Conservation (phyloP, 805 yeast genomes). For the Vanderwaltozyma polyspora region DNA sequence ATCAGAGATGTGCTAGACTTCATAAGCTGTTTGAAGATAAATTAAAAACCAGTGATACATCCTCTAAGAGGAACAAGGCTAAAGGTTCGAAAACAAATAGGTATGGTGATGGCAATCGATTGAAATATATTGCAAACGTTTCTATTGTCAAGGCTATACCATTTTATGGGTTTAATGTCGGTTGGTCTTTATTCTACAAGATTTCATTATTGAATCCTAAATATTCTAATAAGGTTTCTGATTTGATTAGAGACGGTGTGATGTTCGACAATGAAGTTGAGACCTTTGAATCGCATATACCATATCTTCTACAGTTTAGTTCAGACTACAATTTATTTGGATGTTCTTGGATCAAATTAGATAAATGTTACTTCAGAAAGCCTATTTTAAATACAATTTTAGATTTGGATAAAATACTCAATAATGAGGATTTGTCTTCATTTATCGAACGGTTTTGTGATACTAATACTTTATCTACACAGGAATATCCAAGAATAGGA, state of each 20-base stretch:
- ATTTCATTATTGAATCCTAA: constrained; percentile 56
- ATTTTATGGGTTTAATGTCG: constrained; percentile 72
- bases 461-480: constrained; percentile 8
- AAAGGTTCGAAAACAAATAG: constrained; percentile 1
- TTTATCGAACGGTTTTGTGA: constrained; percentile 25
- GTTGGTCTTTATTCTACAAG: constrained; percentile 55
- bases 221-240: constrained; percentile 43
- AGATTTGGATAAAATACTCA: constrained; percentile 19
- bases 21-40: constrained; percentile 35
- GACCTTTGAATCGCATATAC: constrained; percentile 72
- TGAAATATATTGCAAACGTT: constrained; percentile 45
- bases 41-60: constrained; percentile 5
- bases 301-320: constrained; percentile 63
- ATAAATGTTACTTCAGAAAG: constrained; percentile 39
- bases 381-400: constrained; percentile 36
- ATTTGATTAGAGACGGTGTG: constrained; percentile 35
- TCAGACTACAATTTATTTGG: constrained; percentile 78
- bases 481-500: constrained; percentile 41
- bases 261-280: constrained; percentile 32
- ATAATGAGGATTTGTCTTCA: constrained; percentile 25
- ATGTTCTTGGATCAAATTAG: constrained; percentile 60
- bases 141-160: constrained; percentile 64
- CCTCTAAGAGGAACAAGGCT: constrained; percentile 3
- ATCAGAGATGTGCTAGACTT: constrained; percentile 30
- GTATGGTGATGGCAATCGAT: constrained; percentile 1